Base-by-base conservation (phyloP, 2,329 filamentous ascomycete species). In the Bretziella fagacearum region DNA sequence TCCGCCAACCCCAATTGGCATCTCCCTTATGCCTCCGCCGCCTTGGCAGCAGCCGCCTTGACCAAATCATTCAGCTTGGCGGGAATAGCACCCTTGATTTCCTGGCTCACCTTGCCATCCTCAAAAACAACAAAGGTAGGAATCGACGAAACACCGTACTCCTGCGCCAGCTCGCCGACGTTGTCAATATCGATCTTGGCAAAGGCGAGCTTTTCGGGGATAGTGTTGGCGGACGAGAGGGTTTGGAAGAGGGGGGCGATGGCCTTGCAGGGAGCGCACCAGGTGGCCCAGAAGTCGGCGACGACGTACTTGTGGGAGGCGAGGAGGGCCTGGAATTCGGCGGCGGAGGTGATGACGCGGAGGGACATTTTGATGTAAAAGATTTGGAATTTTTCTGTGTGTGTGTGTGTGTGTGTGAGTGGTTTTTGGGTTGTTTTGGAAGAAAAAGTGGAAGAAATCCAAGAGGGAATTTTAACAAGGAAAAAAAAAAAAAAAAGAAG, bases 101-200 rank as follows among this genome's bases (percentile, higher is more conserved):
- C 55, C 17, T 47, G 18, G 6, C 33, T 15, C 3, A 37, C 54
- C 52, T 65, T 61, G 47, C 71, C 71, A 44, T 73, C 63, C 60
- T 71, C 66, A 59, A 78, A 75, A 62, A 76, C 70, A 56, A 72
- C 61, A 57, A 78, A 77, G 33, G 73, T 73, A 7, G 74, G 74
- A 63, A 78, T 71, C 56, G 69, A 67, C 22, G 65, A 63, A 56
- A 77, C 63, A 56, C 63, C 60, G 55, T 74, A 68, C 52, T 65
- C 61, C 11, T 58, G 56, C 46, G 72, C 67, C 17, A 72, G 63
- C 44, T 70, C 68, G 48, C 67, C 62, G 7, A 68, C 65, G 37
- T 63, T 59, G 58, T 77, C 74, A 57, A 73, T 72, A 61, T 78
- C 67, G 58, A 77, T 67, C 60, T 73, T 73, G 56, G 69, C 71